Percentiles rank a stretch among this genome's conserved stretches.
phyloP scores from a whole-genome alignment of 345 rosid genomes.

The Salix udensis region DNA sequence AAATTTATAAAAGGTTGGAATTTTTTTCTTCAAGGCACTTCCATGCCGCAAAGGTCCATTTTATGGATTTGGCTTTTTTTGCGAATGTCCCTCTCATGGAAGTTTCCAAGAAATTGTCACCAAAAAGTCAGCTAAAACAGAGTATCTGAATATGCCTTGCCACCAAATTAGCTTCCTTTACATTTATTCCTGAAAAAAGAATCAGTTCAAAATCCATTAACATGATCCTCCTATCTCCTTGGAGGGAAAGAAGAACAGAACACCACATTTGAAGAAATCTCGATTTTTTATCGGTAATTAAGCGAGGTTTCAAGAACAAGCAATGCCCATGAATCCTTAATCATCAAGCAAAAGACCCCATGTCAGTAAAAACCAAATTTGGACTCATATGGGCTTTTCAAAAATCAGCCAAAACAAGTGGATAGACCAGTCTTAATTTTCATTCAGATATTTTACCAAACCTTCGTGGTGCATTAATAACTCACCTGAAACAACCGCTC shows the following conservation, averaged over 20 bases:
- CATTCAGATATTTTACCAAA: slow-evolving; percentile 6
- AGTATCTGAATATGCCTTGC: background rate
- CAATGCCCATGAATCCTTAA: slow-evolving; percentile 10
- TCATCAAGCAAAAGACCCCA: slow-evolving; percentile 2
- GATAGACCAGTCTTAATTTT: background rate
- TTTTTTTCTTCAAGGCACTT: too few species aligned
- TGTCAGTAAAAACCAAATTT: background rate
- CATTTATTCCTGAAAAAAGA: background rate
- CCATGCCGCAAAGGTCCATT: background rate
- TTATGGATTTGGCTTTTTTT: background rate
- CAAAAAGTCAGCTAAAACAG: background rate
- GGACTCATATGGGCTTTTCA: background rate
- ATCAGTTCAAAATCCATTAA: background rate
- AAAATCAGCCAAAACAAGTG: background rate
- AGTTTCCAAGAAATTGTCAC: background rate
- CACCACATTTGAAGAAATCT: background rate
- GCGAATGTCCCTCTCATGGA: background rate
- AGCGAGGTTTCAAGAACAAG: background rate
- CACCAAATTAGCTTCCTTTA: background rate
- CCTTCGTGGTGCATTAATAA: background rate
- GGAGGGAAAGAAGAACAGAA: slow-evolving; percentile 11
- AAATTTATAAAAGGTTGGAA: too few species aligned
- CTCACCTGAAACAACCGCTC: too few species aligned
- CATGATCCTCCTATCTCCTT: background rate
- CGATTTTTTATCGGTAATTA: background rate